A percentile compares a stretch with the other conserved stretches of the same genome.
Conservation (phyloP, 306 rosid species). For the Glycine soja region DNA sequence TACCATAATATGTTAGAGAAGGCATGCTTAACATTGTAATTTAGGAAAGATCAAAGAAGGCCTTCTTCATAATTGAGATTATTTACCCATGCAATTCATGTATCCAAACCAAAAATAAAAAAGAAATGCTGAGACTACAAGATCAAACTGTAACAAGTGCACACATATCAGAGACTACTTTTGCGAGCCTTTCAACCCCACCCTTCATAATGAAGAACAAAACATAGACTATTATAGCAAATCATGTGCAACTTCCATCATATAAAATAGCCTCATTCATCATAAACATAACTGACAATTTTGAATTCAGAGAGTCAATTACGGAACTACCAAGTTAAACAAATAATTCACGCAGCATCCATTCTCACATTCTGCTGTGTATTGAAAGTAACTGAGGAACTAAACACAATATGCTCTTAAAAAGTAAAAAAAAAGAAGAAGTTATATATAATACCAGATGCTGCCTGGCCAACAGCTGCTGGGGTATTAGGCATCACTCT, state of each 20-base stretch:
- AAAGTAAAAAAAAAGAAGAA: background rate
- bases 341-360: constrained; percentile 21
- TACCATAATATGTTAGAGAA: constrained; percentile 26
- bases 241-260: constrained; percentile 24
- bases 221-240: constrained; percentile 14
- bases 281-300: background rate
- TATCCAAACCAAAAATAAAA: background rate
- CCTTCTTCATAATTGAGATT: constrained; percentile 26
- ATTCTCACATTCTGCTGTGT: background rate
- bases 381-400: constrained; percentile 27
- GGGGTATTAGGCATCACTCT: constrained; percentile 90
- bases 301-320: constrained; percentile 31
- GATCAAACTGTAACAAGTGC: constrained; percentile 18
- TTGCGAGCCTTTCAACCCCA: background rate
- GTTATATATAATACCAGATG: constrained; percentile 64
- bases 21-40: constrained; percentile 25
- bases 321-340: constrained; percentile 7
- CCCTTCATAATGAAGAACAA: constrained; percentile 32
- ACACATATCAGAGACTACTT: constrained; percentile 33
- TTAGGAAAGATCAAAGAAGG: constrained; percentile 16
- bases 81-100: constrained; percentile 23
- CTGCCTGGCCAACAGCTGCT: constrained; percentile 79
- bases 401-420: constrained; percentile 30
- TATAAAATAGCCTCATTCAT: constrained; percentile 4
- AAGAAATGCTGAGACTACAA: constrained; percentile 17